Percentiles rank a stretch among this genome's conserved stretches.
Conservation (phyloP, 768 basidiomycete genomes). For the Tulasnella sp. region DNA sequence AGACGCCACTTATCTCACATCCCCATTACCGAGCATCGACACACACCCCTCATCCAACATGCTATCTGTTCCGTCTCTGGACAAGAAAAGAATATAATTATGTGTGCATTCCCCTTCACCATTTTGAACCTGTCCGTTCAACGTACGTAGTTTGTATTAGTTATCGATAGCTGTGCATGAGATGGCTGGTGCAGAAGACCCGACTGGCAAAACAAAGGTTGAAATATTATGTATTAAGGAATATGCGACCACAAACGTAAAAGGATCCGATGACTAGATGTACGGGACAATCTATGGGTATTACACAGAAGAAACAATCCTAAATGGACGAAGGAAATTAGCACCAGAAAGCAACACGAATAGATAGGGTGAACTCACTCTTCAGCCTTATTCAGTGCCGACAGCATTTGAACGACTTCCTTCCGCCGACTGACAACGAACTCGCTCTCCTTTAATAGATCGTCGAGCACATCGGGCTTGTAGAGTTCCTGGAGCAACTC, state of each 20-base stretch:
- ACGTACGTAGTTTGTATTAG: too few relatives aligned
- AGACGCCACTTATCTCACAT: not conserved
- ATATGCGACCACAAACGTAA: too few relatives aligned
- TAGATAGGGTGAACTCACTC: conserved; percentile 48
- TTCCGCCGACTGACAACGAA: conserved; percentile 81
- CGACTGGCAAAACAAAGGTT: too few relatives aligned
- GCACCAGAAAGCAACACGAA: not conserved
- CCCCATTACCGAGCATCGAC: too few relatives aligned
- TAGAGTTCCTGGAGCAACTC: conserved; percentile 94
- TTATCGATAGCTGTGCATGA: too few relatives aligned
- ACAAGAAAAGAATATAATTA: too few relatives aligned
- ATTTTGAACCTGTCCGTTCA: too few relatives aligned
- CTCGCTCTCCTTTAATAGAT: conserved; percentile 90
- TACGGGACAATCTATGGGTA: not conserved
- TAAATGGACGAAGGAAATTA: not conserved
- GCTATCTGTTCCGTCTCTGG: too few relatives aligned
- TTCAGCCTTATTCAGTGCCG: conserved; percentile 93
- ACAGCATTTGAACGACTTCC: conserved; percentile 88
- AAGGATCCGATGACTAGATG: not conserved
- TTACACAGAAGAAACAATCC: conserved; percentile 15
- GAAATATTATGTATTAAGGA: too few relatives aligned
- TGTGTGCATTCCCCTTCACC: too few relatives aligned
- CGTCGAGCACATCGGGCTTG: conserved; percentile 91
- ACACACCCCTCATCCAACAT: too few relatives aligned
- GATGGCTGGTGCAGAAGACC: too few relatives aligned